Percentiles rank a stretch among this genome's conserved stretches.
phyloP scores from a whole-genome alignment of 2,329 filamentous ascomycete species.

The Stagonosporopsis chrysanthemi region DNA sequence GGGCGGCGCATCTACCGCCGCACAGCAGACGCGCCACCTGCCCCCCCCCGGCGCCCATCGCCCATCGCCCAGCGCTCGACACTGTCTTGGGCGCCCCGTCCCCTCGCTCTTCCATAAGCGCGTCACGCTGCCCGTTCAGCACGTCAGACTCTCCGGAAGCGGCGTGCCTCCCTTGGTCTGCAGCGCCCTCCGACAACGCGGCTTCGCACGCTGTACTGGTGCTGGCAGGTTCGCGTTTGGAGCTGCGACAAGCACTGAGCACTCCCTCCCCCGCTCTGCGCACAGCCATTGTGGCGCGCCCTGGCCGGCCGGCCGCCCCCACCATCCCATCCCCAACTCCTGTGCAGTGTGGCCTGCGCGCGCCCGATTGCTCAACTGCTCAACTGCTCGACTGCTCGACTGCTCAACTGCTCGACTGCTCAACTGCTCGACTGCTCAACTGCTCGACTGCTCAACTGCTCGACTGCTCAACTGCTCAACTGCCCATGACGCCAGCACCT shows the following conservation, averaged over 20 bases:
- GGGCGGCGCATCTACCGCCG: slow-evolving; percentile 2
- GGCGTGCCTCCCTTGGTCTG: not conserved
- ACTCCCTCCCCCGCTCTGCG: slow-evolving; percentile 5
- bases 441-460: no score
- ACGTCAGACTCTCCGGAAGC: slow-evolving; percentile 13
- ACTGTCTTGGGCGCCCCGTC: no score
- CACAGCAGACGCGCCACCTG: no score
- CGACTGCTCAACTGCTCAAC: no score
- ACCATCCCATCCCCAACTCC: no score
- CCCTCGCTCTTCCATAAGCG: not conserved
- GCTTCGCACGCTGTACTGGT: not conserved
- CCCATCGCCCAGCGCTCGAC: no score
- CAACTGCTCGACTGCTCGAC: no score
- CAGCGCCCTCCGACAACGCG: not conserved
- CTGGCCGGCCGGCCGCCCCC: not conserved
- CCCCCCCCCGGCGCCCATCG: no score
- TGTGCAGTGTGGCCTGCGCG: not conserved
- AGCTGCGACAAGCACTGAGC: slow-evolving; percentile 6
- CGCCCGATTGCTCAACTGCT: not conserved
- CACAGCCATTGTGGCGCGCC: slow-evolving; percentile 12
- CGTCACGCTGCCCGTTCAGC: slow-evolving; percentile 9
- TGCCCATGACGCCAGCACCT: no score
- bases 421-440: no score
- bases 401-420: no score
- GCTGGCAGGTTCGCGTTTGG: slow-evolving; percentile 3